Evolutionary conservation across 108 stramenopile species (phyloP), one percentile per base, ranked within the genome.

Genomic region (Discostella stelligeroides): DNA sequence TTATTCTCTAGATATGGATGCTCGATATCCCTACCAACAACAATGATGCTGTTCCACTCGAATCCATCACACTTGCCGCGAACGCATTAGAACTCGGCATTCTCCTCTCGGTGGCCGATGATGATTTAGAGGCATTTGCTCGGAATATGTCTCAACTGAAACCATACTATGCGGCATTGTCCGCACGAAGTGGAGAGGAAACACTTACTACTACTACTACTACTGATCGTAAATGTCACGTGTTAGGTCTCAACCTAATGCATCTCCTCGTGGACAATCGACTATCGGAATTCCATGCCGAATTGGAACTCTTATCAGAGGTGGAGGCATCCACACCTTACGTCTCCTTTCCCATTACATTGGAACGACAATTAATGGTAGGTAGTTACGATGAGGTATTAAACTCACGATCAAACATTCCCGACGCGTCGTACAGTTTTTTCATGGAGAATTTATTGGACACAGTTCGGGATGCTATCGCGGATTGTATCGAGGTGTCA

Each of bases 341-440:
- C 34, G 71, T 94, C 21, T 76, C 89, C 7, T 96, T 94, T 56
- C 92, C 90, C 30, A 92, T 93, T 66, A 82, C 79, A 21, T 66
- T 94, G 47, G 95, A 96, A 70, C 86, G 92, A 1, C 86, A 91
- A 67, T 68, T 94, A 25, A 93, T 96, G 91, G 92, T 94, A 13
- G 92, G 92, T 14, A 77, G 84, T 14, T 94, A 94, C 70, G 90
- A 90, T 79, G 85, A 94, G 66, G 88, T 94, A 9, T 66, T 91
- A 63, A 77, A 72, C 47, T 71, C 80, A 11, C 62, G 49, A 39
- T 61, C 76, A 0, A 72, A 64, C 30, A 83, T 91, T 42, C 95
- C 92, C 12, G 82, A 91, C 81, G 50, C 87, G 17, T 88, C 89
- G 57, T 92, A 85, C 55, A 79, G 73, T 57, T 82, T 91, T 59